A percentile compares a stretch with the other conserved stretches of the same genome.
Evolutionary conservation across 805 yeast genomes (phyloP).

Genomic region (Candida awuae): DNA sequence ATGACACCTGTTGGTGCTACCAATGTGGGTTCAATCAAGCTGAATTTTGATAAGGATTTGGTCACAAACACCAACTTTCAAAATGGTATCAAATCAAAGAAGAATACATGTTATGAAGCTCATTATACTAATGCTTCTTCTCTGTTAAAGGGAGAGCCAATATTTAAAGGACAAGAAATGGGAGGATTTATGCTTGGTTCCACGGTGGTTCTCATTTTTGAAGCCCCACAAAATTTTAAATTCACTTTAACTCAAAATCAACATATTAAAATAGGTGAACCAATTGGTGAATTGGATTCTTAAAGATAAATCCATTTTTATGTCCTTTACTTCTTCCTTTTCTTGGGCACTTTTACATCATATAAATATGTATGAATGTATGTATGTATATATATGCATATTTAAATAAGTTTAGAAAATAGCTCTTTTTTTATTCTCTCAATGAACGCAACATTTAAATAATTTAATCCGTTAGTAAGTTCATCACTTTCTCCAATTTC

Average conservation of each 20-base stretch:
- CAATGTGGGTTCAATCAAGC: conserved; percentile 89
- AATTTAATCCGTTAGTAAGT: conserved; percentile 31
- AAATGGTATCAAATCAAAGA: conserved; percentile 44
- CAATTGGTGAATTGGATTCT: conserved; percentile 41
- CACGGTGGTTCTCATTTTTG: conserved; percentile 94
- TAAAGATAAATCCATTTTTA: background rate
- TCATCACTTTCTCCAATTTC: conserved; percentile 1
- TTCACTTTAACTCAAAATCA: conserved; percentile 69
- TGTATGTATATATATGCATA: too few relatives aligned
- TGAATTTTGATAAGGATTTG: conserved; percentile 86
- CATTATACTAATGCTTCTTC: conserved; percentile 75
- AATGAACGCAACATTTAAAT: conserved; percentile 42
- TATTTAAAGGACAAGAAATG: conserved; percentile 86
- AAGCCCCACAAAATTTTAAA: conserved; percentile 78
- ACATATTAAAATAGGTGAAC: conserved; percentile 76
- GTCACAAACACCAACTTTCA: conserved; percentile 71
- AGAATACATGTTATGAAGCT: conserved; percentile 89
- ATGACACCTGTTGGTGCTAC: conserved; percentile 99
- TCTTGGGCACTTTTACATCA: background rate
- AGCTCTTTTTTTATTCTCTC: conserved; percentile 43
- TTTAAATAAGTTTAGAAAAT: conserved; percentile 24
- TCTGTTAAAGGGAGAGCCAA: conserved; percentile 77
- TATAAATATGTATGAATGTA: background rate
- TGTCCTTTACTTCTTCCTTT: background rate
- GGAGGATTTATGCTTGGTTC: conserved; percentile 97